Base-by-base conservation (phyloP, 176 grass and related monocot genomes). In the Aegilops umbellulata region DNA sequence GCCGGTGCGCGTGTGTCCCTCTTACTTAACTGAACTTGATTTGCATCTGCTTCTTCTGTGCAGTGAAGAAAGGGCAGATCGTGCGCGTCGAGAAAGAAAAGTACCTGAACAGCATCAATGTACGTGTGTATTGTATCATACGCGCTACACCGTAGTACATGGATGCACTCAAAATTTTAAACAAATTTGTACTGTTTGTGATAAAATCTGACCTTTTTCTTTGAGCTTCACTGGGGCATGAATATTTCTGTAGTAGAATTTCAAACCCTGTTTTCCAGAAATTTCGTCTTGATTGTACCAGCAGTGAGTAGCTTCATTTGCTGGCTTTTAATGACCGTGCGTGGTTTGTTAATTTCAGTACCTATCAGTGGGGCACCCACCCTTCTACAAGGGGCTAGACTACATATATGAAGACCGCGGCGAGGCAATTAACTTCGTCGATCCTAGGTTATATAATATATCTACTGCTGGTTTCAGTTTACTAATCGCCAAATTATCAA, bases 41-140 rank as follows among this genome's bases (percentile, higher is more conserved):
- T 19, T 53, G 0, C 49, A 53, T 53, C 16, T 19, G 6, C 19
- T 53, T 7, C 49, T 7, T 35, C 19, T 35, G 0, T 89, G 25
- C 77, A 95, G 95, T 98, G 95, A 98, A 98, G 87, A 98, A 98
- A 82, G 95, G 95, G 7, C 95, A 98, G 85, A 95, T 98, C 9
- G 95, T 98, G 25, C 95, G 95, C 0, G 95, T 97, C 4, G 95
- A 97, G 42, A 95, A 97, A 67, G 93, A 97, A 1, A 97, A 95
- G 77, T 97, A 97, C 77, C 41, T 97, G 13, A 97, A 93, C 74
- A 95, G 93, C 86, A 92, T 95, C 93, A 93, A 95, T 27, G 95
- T 97, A 8, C 86, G 73, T 2, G 15, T 19, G 14, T 26, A 0
- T 51, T 5, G 1, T 51, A 51, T 17, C 47, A 0, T 51, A 51